Conservation (phyloP, 345 rosid species). For the Adansonia digitata region DNA sequence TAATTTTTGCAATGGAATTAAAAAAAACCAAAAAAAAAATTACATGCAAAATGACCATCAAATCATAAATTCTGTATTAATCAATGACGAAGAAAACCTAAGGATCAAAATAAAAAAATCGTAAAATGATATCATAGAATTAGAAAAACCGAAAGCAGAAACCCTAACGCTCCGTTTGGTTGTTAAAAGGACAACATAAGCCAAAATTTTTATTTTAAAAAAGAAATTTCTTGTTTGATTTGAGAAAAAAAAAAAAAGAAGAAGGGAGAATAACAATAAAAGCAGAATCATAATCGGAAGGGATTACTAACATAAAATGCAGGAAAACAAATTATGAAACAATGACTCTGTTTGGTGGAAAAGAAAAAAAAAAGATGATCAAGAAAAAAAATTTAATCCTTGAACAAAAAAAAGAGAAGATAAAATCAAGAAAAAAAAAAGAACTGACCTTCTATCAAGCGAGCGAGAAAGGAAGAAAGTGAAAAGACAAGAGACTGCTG, state of each 20-base stretch:
- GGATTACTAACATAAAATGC: not conserved
- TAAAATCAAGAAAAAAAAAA: not conserved
- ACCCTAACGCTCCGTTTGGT: not conserved
- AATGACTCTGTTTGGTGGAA: not conserved
- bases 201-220: not conserved
- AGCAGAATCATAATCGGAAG: not conserved
- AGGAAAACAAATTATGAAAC: not conserved
- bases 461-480: not conserved
- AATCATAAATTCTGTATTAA: not conserved
- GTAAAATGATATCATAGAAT: not conserved
- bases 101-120: not conserved
- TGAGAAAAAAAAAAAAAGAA: too few relatives aligned
- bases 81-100: not conserved
- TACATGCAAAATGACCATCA: not conserved
- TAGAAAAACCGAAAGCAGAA: not conserved
- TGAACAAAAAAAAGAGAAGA: not conserved
- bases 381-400: not conserved
- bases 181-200: not conserved
- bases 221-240: not conserved
- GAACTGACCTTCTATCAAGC: slow-evolving; percentile 9
- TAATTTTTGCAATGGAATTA: not conserved
- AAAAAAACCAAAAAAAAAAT: not conserved
- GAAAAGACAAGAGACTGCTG: not conserved
- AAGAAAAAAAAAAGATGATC: not conserved
- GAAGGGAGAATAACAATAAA: not conserved